Base-by-base conservation (phyloP, 805 yeast species). In the Candida pseudoglaebosa region DNA sequence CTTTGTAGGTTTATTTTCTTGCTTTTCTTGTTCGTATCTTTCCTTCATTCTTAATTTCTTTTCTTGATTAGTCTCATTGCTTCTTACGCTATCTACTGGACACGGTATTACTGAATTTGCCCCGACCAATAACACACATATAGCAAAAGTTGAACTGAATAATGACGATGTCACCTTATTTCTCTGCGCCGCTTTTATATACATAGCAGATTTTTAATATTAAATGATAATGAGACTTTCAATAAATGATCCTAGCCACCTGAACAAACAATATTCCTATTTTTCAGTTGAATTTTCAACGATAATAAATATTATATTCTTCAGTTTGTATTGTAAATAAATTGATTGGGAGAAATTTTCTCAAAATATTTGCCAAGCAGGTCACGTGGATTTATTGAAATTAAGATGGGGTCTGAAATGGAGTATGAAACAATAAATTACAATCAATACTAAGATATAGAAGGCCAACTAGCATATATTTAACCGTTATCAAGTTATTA, bases 141-240 rank as follows among this genome's bases (percentile, higher is more conserved):
- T 77, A n/a, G 82, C 71, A 45, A 83, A 83, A 0, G 93, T 83
- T 14, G 88, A 78, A 17, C 82, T 76, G 59, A 84, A 84, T 42
- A 84, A 65, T 10, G 86, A 80, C 34, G 75, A 72, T 16, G 88
- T 81, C 37, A 83, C 63, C 45, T 65, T 65, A 40, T 70, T 68
- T 53, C 84, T 70, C 35, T 71, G 70, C 4, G 78, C 66, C 8
- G 86, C 85, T 59, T 68, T 77, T 43, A 78, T 65, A 19, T 54
- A 75, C 82, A 78, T 78, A 31, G 13, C 16, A n/a, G n/a, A n/a
- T n/a, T n/a, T n/a, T n/a, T n/a, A n/a, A n/a, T n/a, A n/a, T n/a
- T n/a, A n/a, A n/a, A n/a, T n/a, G n/a, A n/a, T n/a, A n/a, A n/a
- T n/a, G n/a, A n/a, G n/a, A n/a, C n/a, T n/a, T n/a, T n/a, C n/a